Evolutionary conservation across 768 basidiomycete species (phyloP), one percentile per base, ranked within the genome.

Genomic region (Pisolithus tinctorius): DNA sequence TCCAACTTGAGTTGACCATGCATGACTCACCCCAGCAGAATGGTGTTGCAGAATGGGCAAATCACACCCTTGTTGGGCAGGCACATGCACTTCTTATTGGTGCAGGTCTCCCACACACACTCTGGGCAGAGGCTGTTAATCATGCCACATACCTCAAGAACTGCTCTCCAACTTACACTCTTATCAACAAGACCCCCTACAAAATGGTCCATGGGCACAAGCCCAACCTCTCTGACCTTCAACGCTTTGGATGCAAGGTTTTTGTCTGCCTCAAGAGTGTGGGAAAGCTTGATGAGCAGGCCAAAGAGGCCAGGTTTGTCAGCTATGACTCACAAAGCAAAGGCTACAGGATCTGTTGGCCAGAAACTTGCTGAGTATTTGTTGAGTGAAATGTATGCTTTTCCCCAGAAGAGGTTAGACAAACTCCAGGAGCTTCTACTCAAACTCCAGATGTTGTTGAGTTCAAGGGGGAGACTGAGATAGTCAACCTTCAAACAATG

Each of bases 11-110:
- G 17, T 48, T 58, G 4, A 66, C 59, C 3, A 52, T 60, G 1
- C 59, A 63, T 30, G 49, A 67, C 49, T 59, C 61, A n/a, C 61
- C 59, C 9, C 31, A 57, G 38, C 57, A 58, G 56, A 69, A 67
- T 50, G 65, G 67, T 4, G 45, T 62, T 4, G 61, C 66, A 1
- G 63, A 70, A 50, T 37, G 57, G 5, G 37, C 53, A 4, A 71
- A 69, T 51, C 48, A 59, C 1, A 65, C 58, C 10, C 51, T 61
- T 2, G 25, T 64, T 9, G 54, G 64, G 25, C 27, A 53, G 23
- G 47, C 55, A 9, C 49, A 53, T 16, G 55, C 61, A 14, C 55
- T 68, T 45, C 52, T 65, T 0, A 45, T 59, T 27, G 55, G 45
- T 1, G 27, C 48, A 6, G 51, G 48, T 7, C 41, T 67, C 0